Percentiles rank a stretch among this genome's conserved stretches.
These are phyloP conservation scores for Raphanus sativus DNA, from an alignment of 345 rosid species.

Conservation along the genomic window DNA sequence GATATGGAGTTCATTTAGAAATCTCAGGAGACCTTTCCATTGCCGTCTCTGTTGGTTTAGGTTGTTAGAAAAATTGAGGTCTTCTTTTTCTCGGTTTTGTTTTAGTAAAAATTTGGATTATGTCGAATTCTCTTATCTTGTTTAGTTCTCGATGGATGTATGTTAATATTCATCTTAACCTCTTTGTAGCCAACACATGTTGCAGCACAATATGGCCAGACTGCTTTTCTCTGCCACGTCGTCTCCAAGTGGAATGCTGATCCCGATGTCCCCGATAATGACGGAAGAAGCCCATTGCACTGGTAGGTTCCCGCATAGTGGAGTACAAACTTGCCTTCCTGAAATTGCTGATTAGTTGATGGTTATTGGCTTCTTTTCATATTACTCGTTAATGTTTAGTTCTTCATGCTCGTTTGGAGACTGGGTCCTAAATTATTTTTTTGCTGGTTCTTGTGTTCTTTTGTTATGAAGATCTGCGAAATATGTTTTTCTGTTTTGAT, in stretches of 20 bases:
- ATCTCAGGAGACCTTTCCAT: neutral
- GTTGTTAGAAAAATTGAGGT: neutral
- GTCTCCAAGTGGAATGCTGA: constrained; percentile 99
- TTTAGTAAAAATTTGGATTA: neutral
- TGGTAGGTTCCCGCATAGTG: constrained; percentile 55
- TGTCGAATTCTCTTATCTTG: neutral
- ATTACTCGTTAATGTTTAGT: too few relatives aligned
- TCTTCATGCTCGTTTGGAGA: too few relatives aligned
- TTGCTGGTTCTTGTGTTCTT: neutral
- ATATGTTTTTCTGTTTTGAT: neutral
- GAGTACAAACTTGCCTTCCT: constrained; percentile 16
- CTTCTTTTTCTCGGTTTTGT: neutral
- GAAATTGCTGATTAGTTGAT: neutral
- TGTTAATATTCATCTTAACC: constrained; percentile 37
- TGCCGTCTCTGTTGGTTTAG: neutral
- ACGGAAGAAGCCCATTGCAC: constrained; percentile 96
- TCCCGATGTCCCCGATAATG: constrained; percentile 92
- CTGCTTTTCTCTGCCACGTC: constrained; percentile 83
- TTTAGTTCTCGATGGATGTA: constrained; percentile 23
- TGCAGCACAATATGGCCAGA: constrained; percentile 98
- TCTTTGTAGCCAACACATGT: constrained; percentile 83
- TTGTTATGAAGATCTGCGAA: constrained; percentile 8
- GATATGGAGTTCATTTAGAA: neutral
- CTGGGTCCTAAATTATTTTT: neutral
- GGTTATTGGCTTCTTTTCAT: neutral